Percentiles rank a stretch among this genome's conserved stretches.
Conservation (phyloP, 805 yeast genomes). For the Yarrowia sp. region DNA sequence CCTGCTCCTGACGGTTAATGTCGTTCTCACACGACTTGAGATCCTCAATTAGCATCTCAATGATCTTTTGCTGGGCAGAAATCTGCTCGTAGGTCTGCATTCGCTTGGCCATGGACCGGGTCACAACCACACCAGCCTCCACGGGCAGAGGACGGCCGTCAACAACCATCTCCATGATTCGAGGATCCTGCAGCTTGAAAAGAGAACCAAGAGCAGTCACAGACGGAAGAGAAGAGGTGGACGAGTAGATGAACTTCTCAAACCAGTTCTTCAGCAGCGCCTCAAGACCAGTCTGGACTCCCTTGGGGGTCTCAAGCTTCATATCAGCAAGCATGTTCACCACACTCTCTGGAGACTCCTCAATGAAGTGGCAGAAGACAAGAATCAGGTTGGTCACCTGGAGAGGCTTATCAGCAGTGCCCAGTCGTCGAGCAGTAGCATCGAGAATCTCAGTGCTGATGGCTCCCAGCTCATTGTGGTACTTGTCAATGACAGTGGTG, state of each 20-base stretch:
- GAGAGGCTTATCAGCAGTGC: slow-evolving; percentile 61
- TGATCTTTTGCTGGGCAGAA: slow-evolving; percentile 66
- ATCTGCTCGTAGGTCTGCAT: slow-evolving; percentile 51
- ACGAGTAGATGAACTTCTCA: slow-evolving; percentile 36
- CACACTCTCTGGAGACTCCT: slow-evolving; percentile 59
- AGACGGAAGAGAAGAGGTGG: slow-evolving; percentile 37
- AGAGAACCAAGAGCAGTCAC: slow-evolving; percentile 70
- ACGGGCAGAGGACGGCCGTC: slow-evolving; percentile 74
- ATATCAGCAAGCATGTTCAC: slow-evolving; percentile 55
- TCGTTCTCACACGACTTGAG: slow-evolving; percentile 58
- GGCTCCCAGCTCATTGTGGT: slow-evolving; percentile 42
- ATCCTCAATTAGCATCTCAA: slow-evolving; percentile 68
- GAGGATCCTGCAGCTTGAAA: slow-evolving; percentile 54
- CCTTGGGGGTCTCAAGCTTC: slow-evolving; percentile 26
- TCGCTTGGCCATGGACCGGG: slow-evolving; percentile 75
- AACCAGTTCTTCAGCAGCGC: slow-evolving; percentile 77
- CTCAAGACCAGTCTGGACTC: slow-evolving; percentile 37
- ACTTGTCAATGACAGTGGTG: slow-evolving; percentile 54
- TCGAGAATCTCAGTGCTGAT: slow-evolving; percentile 55
- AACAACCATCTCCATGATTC: slow-evolving; percentile 53
- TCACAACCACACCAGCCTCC: slow-evolving; percentile 60
- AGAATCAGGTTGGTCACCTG: slow-evolving; percentile 73
- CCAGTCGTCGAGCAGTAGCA: slow-evolving; percentile 67
- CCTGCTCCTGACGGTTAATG: slow-evolving; percentile 32
- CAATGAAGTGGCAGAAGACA: slow-evolving; percentile 70